Base-by-base conservation (phyloP, 306 rosid genomes). In the Datisca glomerata region DNA sequence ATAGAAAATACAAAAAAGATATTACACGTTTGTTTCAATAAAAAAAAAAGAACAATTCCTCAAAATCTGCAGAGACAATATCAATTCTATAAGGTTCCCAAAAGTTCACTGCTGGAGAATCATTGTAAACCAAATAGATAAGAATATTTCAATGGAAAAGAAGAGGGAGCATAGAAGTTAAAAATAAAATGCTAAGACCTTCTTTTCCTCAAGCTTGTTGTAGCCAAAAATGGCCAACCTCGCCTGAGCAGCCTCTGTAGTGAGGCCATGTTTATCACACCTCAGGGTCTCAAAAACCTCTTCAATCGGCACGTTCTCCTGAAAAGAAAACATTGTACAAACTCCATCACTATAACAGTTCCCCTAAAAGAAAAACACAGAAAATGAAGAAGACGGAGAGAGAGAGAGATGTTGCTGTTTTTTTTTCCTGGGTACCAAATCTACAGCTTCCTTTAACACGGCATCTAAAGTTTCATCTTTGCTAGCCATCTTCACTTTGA, bases 251-350 rank as follows among this genome's bases (percentile, higher is more conserved):
- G 81, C 85, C 45, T 61, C 71, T 53, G 76, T 64, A 38, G 74
- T 72, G 45, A 91, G 94, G 44, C 98, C 98, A 45, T 84, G 96
- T 66, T 56, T 78, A 70, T 86, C 69, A 78, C 98, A 91, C 75
- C 98, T 80, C 68, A 91, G 76, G 67, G 80, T 84, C 65, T 91
- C 96, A 24, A 91, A 66, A 47, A 91, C 96, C 55, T 91, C 98
- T 61, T 80, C 94, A 51, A 91, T 78, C 73, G 98, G 98, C 50
- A 84, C 75, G 53, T 91, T 91, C 49, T 91, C 98, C 98, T 91
- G 64, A 80, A 80, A 55, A 60, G 60, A 63, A 15, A 53, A 10
- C 71, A 35, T 37, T 33, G 3, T 2, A 14, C 27, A 12, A 51
- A n/a, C n/a, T n/a, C n/a, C n/a, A n/a, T n/a, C n/a, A n/a, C n/a